Evolutionary conservation across 2,329 filamentous ascomycete species (phyloP), one percentile per base, ranked within the genome.

Genomic region (Penicillium sp.): DNA sequence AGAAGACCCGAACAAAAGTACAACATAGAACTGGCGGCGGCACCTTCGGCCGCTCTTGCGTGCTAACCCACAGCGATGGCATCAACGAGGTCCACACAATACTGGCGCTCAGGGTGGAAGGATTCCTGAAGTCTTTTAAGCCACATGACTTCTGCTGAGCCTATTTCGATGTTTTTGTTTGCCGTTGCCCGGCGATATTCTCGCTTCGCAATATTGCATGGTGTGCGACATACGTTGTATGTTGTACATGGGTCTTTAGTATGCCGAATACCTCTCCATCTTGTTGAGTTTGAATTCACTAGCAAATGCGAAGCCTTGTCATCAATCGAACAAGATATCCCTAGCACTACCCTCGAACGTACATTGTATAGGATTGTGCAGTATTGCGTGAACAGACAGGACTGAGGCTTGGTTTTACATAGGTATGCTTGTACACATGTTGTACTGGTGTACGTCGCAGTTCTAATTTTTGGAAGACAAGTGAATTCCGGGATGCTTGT

Each of bases 11-110:
- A 23, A 23, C 23, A 23, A 23, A 5, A 23, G 5, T 23, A 23
- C 3, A 23, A 23, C 38, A 23, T 23, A 23, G 23, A 23, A 23
- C 38, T 4, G 43, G 18, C 42, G 7, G 23, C 6, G 32, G 30
- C 30, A 4, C 29, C 19, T 34, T 6, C 27, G 26, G 47, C 39
- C 32, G 19, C 30, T 49, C 46, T 58, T 58, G 52, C 55, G 52
- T 58, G 55, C 55, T 26, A 51, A 55, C 19, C 46, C 55, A 10
- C 52, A 32, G 19, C 19, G 34, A 58, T 58, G 43, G 52, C 52
- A 48, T 51, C 55, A 51, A 26, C 23, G 19, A 46, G 30, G 7
- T 53, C 39, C 51, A 44, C 45, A 18, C 34, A 11, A 44, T 39
- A 18, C 42, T 23, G 18, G 19, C 10, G 29, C n/a, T 34, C 35